Conservation (phyloP, 2,329 filamentous ascomycete genomes). For the Myriosclerotinia curreyana region DNA sequence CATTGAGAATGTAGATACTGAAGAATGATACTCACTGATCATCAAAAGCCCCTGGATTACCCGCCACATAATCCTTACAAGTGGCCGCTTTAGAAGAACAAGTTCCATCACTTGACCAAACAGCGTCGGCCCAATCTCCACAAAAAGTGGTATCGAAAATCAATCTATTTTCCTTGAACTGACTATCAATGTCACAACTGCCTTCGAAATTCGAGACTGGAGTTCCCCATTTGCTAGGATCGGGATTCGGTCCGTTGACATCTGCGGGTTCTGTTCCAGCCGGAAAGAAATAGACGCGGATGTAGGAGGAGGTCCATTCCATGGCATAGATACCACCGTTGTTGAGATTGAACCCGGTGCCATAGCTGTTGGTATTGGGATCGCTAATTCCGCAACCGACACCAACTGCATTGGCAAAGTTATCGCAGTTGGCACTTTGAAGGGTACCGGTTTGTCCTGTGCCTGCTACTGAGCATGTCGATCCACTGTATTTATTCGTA, state of each 20-base stretch:
- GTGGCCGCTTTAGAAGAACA: slow-evolving; percentile 53
- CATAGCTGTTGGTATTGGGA: slow-evolving; percentile 44
- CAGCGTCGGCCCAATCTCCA: slow-evolving; percentile 74
- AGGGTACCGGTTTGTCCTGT: slow-evolving; percentile 3
- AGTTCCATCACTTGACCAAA: slow-evolving; percentile 45
- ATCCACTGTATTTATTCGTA: not conserved
- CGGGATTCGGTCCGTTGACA: slow-evolving; percentile 58
- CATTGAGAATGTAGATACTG: rapidly evolving
- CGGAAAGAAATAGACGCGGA: slow-evolving; percentile 61
- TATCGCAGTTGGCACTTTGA: slow-evolving; percentile 14
- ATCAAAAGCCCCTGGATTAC: slow-evolving; percentile 66
- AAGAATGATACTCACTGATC: slow-evolving; percentile 53
- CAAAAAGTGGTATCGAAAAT: slow-evolving; percentile 83
- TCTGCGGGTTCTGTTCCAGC: slow-evolving; percentile 67
- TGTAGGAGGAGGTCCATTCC: slow-evolving; percentile 63
- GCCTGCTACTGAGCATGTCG: slow-evolving; percentile 6
- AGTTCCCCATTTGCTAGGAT: slow-evolving; percentile 63
- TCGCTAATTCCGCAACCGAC: slow-evolving; percentile 28
- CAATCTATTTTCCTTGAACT: slow-evolving; percentile 72
- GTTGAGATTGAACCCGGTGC: slow-evolving; percentile 61
- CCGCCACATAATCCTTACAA: slow-evolving; percentile 69
- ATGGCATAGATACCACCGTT: slow-evolving; percentile 65
- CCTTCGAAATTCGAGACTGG: slow-evolving; percentile 60
- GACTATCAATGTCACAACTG: slow-evolving; percentile 65
- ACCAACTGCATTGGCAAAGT: slow-evolving; percentile 8